phyloP scores from a whole-genome alignment of 306 rosid genomes.

The Corylus heterophylla region DNA sequence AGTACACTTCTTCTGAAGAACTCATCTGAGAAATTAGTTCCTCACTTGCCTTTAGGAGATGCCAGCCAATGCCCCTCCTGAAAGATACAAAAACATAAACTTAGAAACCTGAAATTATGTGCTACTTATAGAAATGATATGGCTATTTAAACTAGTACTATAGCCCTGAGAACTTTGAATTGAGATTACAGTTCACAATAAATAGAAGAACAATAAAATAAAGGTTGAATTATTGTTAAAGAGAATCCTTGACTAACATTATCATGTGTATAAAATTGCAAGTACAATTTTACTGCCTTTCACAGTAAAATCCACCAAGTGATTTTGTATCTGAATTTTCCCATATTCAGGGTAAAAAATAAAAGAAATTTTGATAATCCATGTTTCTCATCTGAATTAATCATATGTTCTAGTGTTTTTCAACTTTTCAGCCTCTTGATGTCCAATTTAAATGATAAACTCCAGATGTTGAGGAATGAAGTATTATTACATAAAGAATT shows the following conservation, averaged over 20 bases:
- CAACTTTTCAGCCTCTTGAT: constrained; percentile 2
- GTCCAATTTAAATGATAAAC: neutral
- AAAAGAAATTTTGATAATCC: neutral
- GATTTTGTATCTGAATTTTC: neutral
- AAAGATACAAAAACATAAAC: constrained; percentile 26
- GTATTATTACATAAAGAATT: neutral
- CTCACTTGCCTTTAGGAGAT: constrained; percentile 90
- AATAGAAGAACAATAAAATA: neutral
- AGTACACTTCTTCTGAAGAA: constrained; percentile 69
- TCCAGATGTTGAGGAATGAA: neutral
- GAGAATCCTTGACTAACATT: neutral
- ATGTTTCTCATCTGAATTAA: neutral
- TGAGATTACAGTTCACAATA: constrained; percentile 3
- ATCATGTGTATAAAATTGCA: neutral
- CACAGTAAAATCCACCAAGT: neutral
- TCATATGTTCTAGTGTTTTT: neutral
- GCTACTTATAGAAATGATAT: neutral
- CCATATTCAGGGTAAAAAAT: neutral
- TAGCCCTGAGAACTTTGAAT: neutral
- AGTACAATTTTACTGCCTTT: neutral
- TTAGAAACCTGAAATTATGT: constrained; percentile 4
- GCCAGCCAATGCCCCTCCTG: constrained; percentile 99
- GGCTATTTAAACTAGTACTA: neutral
- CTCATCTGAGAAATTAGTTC: constrained; percentile 73
- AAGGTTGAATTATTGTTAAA: neutral